phyloP scores from a whole-genome alignment of 768 basidiomycete species.

The Leccinum boreale region DNA sequence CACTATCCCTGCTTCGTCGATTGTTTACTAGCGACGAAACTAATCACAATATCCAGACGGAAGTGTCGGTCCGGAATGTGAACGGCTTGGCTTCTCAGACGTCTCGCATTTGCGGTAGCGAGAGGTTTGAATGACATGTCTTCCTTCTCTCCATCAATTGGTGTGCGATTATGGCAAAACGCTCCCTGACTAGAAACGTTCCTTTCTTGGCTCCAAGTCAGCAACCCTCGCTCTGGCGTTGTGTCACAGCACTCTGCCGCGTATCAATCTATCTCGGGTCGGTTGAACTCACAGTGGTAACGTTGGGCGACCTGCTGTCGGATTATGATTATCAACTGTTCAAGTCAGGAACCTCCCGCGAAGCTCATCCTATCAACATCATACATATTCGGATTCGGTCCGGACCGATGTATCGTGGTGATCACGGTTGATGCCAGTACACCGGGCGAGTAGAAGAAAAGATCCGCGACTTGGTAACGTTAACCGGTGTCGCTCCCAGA shows the following conservation, averaged over 20 bases:
- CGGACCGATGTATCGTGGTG: background rate
- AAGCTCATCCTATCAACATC: background rate
- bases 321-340: background rate
- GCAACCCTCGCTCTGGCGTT: background rate
- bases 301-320: background rate
- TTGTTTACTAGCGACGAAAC: conserved; percentile 10
- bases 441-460: too few species aligned
- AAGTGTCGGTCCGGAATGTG: background rate
- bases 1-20: conserved; percentile 9
- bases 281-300: background rate
- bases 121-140: background rate
- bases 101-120: background rate
- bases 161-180: background rate
- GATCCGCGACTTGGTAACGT: too few species aligned
- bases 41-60: conserved; percentile 17
- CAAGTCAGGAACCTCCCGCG: background rate
- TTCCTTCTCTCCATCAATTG: background rate
- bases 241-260: background rate
- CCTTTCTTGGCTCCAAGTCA: background rate
- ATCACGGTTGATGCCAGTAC: background rate
- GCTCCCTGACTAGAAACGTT: background rate
- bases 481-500: too few species aligned
- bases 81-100: background rate
- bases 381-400: background rate
- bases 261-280: background rate